A percentile compares a stretch with the other conserved stretches of the same genome.
Conservation (phyloP, 2,329 filamentous ascomycete genomes). For the Aureobasidium sp. region DNA sequence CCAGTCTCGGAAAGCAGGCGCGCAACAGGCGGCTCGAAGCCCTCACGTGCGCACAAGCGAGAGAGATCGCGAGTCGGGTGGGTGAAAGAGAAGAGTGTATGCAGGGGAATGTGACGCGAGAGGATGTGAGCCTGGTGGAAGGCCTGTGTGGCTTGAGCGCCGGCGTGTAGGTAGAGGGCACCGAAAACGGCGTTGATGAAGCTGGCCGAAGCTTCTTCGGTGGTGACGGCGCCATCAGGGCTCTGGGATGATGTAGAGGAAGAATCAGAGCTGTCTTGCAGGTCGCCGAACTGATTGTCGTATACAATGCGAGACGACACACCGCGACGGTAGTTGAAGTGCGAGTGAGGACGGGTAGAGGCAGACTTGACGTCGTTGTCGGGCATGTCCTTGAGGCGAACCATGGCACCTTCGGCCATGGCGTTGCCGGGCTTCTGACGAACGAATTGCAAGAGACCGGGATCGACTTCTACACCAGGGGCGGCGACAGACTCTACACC, state of each 20-base stretch:
- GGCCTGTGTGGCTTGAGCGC: conserved; percentile 65
- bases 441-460: conserved; percentile 77
- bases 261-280: neutral
- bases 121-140: conserved; percentile 83
- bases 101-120: conserved; percentile 40
- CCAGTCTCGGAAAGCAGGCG: conserved; percentile 87
- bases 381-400: conserved; percentile 28
- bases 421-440: conserved; percentile 37
- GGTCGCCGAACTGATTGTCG: conserved; percentile 77
- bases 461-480: conserved; percentile 85
- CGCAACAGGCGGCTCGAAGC: conserved; percentile 79
- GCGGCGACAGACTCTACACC: conserved; percentile 81
- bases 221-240: conserved; percentile 30
- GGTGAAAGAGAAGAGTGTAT: conserved; percentile 73
- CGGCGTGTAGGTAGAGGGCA: conserved; percentile 76
- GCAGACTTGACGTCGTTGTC: conserved; percentile 5
- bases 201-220: conserved; percentile 57
- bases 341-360: conserved; percentile 38
- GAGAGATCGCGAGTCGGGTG: conserved; percentile 76
- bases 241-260: neutral
- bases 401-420: conserved; percentile 25
- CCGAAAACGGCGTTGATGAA: conserved; percentile 81
- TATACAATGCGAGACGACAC: conserved; percentile 70
- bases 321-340: conserved; percentile 55
- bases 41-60: conserved; percentile 76